Evolutionary conservation across 1,284 basidiomycete genomes (phyloP).

Genomic region (Grifola frondosa): DNA sequence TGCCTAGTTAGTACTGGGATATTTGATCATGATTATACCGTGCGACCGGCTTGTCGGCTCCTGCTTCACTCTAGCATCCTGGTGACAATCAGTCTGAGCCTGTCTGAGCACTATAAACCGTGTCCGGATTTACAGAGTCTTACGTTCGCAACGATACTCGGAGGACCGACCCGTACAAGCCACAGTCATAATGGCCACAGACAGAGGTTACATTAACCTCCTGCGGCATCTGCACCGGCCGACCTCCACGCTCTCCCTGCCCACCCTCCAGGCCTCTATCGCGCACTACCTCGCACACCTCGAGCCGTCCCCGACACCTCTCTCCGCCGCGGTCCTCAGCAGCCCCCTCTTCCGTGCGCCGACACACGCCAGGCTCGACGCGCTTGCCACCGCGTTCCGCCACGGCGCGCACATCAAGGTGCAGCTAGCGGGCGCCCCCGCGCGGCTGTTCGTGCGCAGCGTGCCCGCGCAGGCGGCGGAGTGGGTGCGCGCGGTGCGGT

Average conservation of each 20-base stretch:
- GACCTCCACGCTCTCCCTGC: slow-evolving; percentile 44
- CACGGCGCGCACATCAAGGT: slow-evolving; percentile 55
- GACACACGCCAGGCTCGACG: slow-evolving; percentile 46
- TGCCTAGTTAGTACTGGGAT: too few species aligned
- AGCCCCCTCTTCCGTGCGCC: slow-evolving; percentile 54
- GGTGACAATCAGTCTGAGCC: too few species aligned
- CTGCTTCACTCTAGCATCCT: too few species aligned
- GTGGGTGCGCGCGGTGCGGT: slow-evolving; percentile 59
- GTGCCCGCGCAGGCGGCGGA: slow-evolving; percentile 39
- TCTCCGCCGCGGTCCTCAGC: slow-evolving; percentile 63
- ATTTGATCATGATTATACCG: too few species aligned
- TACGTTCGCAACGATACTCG: too few species aligned
- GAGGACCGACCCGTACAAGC: too few species aligned
- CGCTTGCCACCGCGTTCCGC: slow-evolving; percentile 57
- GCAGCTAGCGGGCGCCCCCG: slow-evolving; percentile 25
- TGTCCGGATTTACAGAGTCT: too few species aligned
- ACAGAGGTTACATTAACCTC: slow-evolving; percentile 51
- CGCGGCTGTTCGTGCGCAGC: slow-evolving; percentile 44
- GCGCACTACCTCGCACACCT: slow-evolving; percentile 61
- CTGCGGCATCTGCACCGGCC: slow-evolving; percentile 57
- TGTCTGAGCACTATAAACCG: too few species aligned
- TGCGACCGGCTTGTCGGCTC: too few species aligned
- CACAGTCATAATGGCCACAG: too few species aligned
- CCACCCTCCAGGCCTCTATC: slow-evolving; percentile 58
- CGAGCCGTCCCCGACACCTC: slow-evolving; percentile 56